Conservation (phyloP, 164 flowering plant species). For the Warburgia ugandensis region DNA sequence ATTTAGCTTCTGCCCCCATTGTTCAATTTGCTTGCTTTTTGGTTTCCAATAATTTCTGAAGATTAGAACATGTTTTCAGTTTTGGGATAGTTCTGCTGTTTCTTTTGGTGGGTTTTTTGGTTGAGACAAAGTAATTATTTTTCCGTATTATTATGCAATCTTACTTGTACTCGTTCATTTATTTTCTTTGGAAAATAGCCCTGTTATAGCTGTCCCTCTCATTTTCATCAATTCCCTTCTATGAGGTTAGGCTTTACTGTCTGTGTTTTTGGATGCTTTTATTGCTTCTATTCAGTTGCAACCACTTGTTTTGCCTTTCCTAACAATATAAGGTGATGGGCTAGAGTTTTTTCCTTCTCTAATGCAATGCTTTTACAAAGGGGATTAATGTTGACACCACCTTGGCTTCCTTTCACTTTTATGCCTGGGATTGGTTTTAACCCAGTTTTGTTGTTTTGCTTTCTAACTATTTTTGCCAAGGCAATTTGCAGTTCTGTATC, state of each 20-base stretch:
- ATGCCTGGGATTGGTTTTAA: slow-evolving; percentile 14
- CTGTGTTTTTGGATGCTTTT: background rate
- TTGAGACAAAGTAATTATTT: background rate
- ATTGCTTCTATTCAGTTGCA: background rate
- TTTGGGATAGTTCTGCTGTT: background rate
- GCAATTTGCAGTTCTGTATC: slow-evolving; percentile 14
- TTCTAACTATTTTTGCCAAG: slow-evolving; percentile 15
- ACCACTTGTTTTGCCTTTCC: slow-evolving; percentile 7
- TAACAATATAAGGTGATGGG: slow-evolving; percentile 7
- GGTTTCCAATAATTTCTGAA: no score
- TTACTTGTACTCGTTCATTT: no score
- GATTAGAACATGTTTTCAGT: no score
- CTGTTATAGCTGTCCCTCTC: slow-evolving; percentile 7
- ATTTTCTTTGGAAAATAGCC: no score
- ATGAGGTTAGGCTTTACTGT: background rate
- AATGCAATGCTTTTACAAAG: slow-evolving; percentile 22
- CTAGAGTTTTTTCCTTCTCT: slow-evolving; percentile 6
- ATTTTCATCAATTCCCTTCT: slow-evolving; percentile 9
- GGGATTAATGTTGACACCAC: slow-evolving; percentile 16
- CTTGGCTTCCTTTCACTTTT: slow-evolving; percentile 21
- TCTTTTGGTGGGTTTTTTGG: background rate
- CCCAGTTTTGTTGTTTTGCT: slow-evolving; percentile 22
- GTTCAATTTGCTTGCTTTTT: background rate
- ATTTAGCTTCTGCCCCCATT: background rate
- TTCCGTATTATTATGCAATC: no score